Conservation (phyloP, 1,284 basidiomycete species). For the Entoloma clypeatum region DNA sequence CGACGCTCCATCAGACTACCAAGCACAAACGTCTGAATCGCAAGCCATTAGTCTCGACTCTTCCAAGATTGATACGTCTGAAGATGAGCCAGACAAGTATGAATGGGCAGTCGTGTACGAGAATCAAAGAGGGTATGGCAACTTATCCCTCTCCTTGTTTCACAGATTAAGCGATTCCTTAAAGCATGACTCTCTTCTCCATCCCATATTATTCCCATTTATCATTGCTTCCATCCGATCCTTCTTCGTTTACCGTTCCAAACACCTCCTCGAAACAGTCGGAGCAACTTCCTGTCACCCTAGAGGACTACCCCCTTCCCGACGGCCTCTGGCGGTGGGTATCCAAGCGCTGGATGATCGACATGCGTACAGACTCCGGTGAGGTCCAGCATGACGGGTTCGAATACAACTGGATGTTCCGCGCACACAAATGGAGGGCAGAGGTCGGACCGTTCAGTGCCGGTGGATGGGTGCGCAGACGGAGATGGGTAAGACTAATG, state of each 20-base stretch:
- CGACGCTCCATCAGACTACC: neutral
- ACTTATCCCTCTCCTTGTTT: neutral
- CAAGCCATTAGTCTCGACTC: conserved; percentile 36
- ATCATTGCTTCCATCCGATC: conserved; percentile 68
- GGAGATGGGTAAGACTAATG: conserved; percentile 79
- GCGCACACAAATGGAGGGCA: conserved; percentile 59
- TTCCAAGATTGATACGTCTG: conserved; percentile 24
- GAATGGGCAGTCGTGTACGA: conserved; percentile 70
- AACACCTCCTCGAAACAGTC: conserved; percentile 36
- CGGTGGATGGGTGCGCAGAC: conserved; percentile 69
- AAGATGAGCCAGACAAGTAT: conserved; percentile 49
- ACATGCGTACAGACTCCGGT: conserved; percentile 72
- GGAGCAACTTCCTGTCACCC: conserved; percentile 50
- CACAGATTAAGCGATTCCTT: neutral
- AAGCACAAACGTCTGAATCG: neutral
- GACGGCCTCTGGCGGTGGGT: conserved; percentile 81
- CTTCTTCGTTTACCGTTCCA: conserved; percentile 70
- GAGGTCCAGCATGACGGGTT: conserved; percentile 78
- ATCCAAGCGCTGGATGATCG: conserved; percentile 77
- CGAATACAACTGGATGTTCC: conserved; percentile 78
- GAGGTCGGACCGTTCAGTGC: conserved; percentile 53
- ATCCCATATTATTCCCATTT: conserved; percentile 66
- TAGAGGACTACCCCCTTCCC: conserved; percentile 69
- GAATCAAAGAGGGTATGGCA: conserved; percentile 72
- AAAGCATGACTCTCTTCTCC: conserved; percentile 64